Conservation (phyloP, 768 basidiomycete genomes). For the Nidularia pulvinata region DNA sequence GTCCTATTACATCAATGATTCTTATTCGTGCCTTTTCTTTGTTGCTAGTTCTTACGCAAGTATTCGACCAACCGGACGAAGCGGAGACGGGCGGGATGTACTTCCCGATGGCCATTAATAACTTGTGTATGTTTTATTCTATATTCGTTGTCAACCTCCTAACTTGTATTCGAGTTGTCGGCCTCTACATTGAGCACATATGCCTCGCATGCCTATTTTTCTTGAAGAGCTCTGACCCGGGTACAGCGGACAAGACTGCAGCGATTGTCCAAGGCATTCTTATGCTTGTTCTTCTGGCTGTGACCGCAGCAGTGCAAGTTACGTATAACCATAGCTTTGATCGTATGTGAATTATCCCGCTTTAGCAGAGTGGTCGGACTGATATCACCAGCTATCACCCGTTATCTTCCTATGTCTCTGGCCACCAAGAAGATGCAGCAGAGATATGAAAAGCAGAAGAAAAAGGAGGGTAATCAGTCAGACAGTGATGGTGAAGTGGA, state of each 20-base stretch:
- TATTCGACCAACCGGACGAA: conserved; percentile 52
- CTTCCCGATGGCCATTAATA: conserved; percentile 45
- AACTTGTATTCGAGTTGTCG: conserved; percentile 44
- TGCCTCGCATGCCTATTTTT: conserved; percentile 70
- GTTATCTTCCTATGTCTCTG: conserved; percentile 62
- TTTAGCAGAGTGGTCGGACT: neutral
- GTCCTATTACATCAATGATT: neutral
- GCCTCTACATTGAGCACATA: conserved; percentile 72
- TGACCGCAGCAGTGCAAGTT: conserved; percentile 46
- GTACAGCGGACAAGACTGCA: no score
- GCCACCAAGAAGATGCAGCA: conserved; percentile 55
- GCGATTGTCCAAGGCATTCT: conserved; percentile 44
- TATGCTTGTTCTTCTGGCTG: conserved; percentile 57
- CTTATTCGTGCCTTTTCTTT: neutral
- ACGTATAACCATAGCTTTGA: conserved; percentile 34
- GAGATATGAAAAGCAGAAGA: conserved; percentile 32
- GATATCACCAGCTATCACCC: conserved; percentile 37
- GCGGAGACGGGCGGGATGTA: conserved; percentile 45
- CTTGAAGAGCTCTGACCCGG: conserved; percentile 43
- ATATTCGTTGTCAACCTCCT: conserved; percentile 12
- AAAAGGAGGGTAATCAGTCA: conserved; percentile 12
- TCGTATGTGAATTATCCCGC: conserved; percentile 28
- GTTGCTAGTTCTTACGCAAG: conserved; percentile 42
- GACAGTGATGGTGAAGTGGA: conserved; percentile 21
- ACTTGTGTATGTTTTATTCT: conserved; percentile 38